These are phyloP conservation scores for Hyphopichia buzzinii DNA, from an alignment of 1,139 yeast genomes.

Conservation along the genomic window DNA sequence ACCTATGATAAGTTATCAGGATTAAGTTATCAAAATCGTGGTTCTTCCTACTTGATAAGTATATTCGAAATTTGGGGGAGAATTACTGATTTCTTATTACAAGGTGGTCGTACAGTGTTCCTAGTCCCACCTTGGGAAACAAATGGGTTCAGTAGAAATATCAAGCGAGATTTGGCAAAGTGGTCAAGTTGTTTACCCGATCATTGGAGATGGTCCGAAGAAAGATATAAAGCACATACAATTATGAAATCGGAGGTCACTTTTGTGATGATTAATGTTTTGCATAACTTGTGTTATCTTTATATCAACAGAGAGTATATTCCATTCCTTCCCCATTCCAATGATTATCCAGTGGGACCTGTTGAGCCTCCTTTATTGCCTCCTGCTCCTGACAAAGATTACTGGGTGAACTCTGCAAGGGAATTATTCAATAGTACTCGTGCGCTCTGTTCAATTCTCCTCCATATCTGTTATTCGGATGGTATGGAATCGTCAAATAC, in stretches of 20 bases:
- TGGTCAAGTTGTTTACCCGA: constrained; percentile 3
- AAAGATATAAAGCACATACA: constrained; percentile 4
- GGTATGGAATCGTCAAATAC: neutral
- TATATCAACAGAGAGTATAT: constrained; percentile 5
- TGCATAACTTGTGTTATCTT: constrained; percentile 4
- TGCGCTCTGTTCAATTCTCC: constrained; percentile 2
- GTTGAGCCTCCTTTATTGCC: constrained; percentile 6
- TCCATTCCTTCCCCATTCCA: constrained; percentile 6
- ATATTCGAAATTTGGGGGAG: constrained; percentile 6
- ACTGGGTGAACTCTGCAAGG: constrained; percentile 4
- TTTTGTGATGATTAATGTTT: constrained; percentile 5
- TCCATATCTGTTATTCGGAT: neutral
- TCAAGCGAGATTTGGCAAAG: neutral
- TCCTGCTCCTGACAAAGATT: constrained; percentile 4
- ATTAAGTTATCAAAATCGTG: constrained; percentile 3
- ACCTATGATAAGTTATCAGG: neutral
- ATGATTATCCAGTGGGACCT: constrained; percentile 5
- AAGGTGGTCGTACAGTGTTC: constrained; percentile 5
- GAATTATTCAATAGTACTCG: constrained; percentile 4
- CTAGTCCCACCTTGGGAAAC: constrained; percentile 5
- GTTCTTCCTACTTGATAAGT: constrained; percentile 2
- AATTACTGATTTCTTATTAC: constrained; percentile 3
- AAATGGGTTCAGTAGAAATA: constrained; percentile 1
- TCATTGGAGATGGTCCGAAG: constrained; percentile 6
- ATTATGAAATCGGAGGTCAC: constrained; percentile 5